phyloP scores from a whole-genome alignment of 768 basidiomycete genomes.

The Hortiboletus campestris region DNA sequence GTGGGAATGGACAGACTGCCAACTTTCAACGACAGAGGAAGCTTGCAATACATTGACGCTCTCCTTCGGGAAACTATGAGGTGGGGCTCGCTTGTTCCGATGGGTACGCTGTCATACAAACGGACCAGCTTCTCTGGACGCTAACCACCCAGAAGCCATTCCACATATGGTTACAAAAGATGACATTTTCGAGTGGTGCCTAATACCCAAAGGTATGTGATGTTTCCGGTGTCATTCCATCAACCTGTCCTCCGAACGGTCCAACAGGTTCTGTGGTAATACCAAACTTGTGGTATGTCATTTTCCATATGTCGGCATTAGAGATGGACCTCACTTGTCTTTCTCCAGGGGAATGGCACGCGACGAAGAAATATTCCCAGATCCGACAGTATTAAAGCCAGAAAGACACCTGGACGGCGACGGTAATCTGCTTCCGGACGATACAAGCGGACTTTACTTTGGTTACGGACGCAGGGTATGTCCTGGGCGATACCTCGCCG shows the following conservation, averaged over 20 bases:
- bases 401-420: constrained; percentile 30
- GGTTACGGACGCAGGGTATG: constrained; percentile 33
- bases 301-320: not conserved
- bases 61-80: constrained; percentile 21
- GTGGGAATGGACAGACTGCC: constrained; percentile 20
- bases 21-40: constrained; percentile 13
- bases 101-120: constrained; percentile 10
- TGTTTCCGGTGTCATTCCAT: not conserved
- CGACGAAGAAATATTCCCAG: constrained; percentile 23
- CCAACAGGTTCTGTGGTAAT: constrained; percentile 21
- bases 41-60: constrained; percentile 23
- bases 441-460: constrained; percentile 26
- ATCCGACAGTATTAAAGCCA: constrained; percentile 35
- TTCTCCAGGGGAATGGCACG: constrained; percentile 20
- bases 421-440: constrained; percentile 19
- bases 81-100: constrained; percentile 23
- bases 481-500: constrained; percentile 22
- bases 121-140: not conserved
- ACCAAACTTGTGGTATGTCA: constrained; percentile 20
- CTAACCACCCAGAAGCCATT: constrained; percentile 17
- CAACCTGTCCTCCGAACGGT: not conserved
- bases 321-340: not conserved
- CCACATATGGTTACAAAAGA: constrained; percentile 35
- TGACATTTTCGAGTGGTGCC: constrained; percentile 41
- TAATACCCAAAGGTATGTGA: constrained; percentile 50